These are phyloP conservation scores for Hevea brasiliensis DNA, from an alignment of 345 rosid species.

Conservation along the genomic window DNA sequence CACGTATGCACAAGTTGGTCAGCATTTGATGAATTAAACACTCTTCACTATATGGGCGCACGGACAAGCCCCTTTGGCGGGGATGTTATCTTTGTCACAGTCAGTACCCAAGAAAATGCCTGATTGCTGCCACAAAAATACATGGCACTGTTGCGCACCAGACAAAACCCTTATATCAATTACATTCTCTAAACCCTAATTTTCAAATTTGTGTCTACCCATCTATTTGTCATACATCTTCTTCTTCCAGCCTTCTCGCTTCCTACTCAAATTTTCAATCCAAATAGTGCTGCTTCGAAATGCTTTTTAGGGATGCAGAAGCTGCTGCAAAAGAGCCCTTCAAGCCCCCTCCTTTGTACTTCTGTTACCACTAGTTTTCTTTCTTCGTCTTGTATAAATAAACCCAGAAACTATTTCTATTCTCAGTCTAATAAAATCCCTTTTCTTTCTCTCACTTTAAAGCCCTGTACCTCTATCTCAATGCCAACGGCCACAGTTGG, in stretches of 20 bases:
- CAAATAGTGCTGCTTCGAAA: neutral
- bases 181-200: neutral
- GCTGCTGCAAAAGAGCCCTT: conserved; percentile 13
- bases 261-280: neutral
- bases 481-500: conserved; percentile 12
- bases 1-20: too few relatives aligned
- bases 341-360: conserved; percentile 17
- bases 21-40: too few relatives aligned
- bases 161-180: neutral
- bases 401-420: neutral
- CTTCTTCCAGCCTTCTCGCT: neutral
- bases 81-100: conserved; percentile 6
- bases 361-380: neutral
- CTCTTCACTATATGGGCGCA: too few relatives aligned
- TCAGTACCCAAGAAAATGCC: neutral
- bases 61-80: too few relatives aligned
- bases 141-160: neutral
- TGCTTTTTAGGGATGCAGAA: conserved; percentile 26
- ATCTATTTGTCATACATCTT: neutral
- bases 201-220: neutral
- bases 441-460: neutral
- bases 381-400: neutral
- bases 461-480: conserved; percentile 5
- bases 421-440: neutral
- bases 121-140: neutral